These are phyloP conservation scores for Chalaropsis ovoidea DNA, from an alignment of 2,329 filamentous ascomycete genomes.

Conservation along the genomic window DNA sequence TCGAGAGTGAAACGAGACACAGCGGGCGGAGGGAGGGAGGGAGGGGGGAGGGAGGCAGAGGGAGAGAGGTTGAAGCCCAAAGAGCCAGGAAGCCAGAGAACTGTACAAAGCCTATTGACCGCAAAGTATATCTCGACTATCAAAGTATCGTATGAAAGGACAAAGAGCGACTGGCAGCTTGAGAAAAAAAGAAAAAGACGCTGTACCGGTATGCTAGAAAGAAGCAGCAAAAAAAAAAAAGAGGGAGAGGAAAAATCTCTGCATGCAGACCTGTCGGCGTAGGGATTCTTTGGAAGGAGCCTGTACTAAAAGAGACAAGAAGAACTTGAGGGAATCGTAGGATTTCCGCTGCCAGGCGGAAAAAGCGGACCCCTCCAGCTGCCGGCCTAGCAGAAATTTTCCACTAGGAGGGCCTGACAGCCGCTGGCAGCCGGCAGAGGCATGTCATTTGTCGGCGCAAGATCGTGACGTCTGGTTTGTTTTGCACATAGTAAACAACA, in stretches of 20 bases:
- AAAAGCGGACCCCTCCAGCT: not conserved
- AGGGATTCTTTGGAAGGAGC: not conserved
- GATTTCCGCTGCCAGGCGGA: constrained; percentile 3
- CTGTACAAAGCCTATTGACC: not conserved
- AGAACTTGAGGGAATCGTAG: not conserved
- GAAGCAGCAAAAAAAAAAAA: not conserved
- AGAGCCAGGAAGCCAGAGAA: not conserved
- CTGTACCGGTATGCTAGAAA: not conserved
- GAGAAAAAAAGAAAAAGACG: not conserved
- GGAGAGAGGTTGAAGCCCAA: not conserved
- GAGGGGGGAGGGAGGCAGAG: not conserved
- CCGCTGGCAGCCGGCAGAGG: not conserved
- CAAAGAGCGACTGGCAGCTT: not conserved
- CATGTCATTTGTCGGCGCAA: not conserved
- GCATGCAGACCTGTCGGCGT: not conserved
- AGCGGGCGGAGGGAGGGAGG: not conserved
- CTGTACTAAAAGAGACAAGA: not conserved
- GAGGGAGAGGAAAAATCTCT: not conserved
- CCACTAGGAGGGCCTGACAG: not conserved
- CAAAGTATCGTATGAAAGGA: not conserved
- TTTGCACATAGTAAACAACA: too few relatives aligned
- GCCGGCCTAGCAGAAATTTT: not conserved
- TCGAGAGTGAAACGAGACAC: not conserved
- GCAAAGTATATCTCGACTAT: not conserved
- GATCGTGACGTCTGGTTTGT: not conserved